A percentile compares a stretch with the other conserved stretches of the same genome.
Conservation (phyloP, 768 basidiomycete species). For the Trametes punicea region DNA sequence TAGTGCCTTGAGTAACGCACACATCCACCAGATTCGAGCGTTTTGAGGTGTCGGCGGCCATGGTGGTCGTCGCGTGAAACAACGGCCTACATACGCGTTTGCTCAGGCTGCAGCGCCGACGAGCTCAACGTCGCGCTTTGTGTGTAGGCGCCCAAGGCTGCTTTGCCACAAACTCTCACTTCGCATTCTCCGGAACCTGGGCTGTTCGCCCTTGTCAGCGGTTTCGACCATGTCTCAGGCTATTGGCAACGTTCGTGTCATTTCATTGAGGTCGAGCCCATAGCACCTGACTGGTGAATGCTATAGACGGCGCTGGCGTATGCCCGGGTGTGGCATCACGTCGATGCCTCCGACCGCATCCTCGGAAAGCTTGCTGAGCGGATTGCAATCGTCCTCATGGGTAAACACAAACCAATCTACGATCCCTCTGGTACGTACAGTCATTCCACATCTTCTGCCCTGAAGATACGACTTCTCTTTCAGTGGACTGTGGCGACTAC, state of each 20-base stretch:
- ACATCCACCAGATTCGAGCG: slow-evolving; percentile 72
- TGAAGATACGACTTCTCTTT: not conserved
- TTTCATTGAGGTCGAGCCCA: not conserved
- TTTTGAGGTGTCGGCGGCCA: slow-evolving; percentile 48
- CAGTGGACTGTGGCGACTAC: slow-evolving; percentile 98
- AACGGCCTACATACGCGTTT: slow-evolving; percentile 18
- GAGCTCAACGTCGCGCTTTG: slow-evolving; percentile 2
- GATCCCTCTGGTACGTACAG: slow-evolving; percentile 75
- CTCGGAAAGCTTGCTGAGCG: slow-evolving; percentile 92
- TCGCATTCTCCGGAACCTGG: not conserved
- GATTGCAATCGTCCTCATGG: slow-evolving; percentile 96
- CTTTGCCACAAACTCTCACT: slow-evolving; percentile 14
- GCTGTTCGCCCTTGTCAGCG: not conserved
- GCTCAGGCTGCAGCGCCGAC: slow-evolving; percentile 8
- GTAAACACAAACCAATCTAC: slow-evolving; percentile 97
- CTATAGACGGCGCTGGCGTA: slow-evolving; percentile 89
- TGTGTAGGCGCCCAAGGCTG: slow-evolving; percentile 11
- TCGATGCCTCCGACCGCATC: slow-evolving; percentile 86
- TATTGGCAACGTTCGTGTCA: slow-evolving; percentile 67
- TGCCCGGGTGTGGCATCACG: slow-evolving; percentile 95
- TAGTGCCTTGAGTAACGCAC: slow-evolving; percentile 37
- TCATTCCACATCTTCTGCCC: not conserved
- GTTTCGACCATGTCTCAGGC: slow-evolving; percentile 65
- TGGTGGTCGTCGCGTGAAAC: slow-evolving; percentile 25
- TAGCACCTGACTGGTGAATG: not conserved